Evolutionary conservation across 2,329 filamentous ascomycete genomes (phyloP), one percentile per base, ranked within the genome.

Genomic region (Fusarium napiforme): DNA sequence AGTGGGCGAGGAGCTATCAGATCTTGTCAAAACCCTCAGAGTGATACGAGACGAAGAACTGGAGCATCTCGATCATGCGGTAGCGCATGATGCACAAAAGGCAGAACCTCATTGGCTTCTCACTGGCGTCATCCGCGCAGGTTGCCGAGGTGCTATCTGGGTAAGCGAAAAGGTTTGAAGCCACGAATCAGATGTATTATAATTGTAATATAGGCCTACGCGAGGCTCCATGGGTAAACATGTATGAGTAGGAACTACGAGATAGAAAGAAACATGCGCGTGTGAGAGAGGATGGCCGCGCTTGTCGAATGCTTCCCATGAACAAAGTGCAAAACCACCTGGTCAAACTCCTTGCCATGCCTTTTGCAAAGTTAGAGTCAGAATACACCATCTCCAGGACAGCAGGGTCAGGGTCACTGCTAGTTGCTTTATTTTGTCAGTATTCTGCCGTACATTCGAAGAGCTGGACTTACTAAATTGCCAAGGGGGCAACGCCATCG

Each of bases 21-120:
- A 90, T 23, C 84, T 99, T 78, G 85, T 97, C 42, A 81, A 84
- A 40, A 94, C 93, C 32, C 87, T 98, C 73, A 89, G 95, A 78
- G 87, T 92, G 78, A 98, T 98, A 79, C 87, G 96, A 30, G 96
- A 99, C 80, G 96, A 99, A 84, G 96, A 99, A 84, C 84, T 99
- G 64, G 96, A 99, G 86, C 96, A 99, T 85, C 84, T 99, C 74
- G 96, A 99, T 81, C 93, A 97, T 84, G 96, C 96, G 1, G 93
- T 99, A 26, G 93, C 96, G 81, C 93, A 98, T 79, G 96, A 98
- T 84, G 92, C 95, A 6, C 94, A 96, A 82, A 91, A 95, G 83
- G 96, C 96, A 10, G 90, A 92, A 81, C 95, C 96, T 36, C 96
- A 98, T 82, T 95, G 96, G 86, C 83, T 97, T 62, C 85, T 99